Conservation (phyloP, 345 rosid species). For the Ceriops zippeliana region DNA sequence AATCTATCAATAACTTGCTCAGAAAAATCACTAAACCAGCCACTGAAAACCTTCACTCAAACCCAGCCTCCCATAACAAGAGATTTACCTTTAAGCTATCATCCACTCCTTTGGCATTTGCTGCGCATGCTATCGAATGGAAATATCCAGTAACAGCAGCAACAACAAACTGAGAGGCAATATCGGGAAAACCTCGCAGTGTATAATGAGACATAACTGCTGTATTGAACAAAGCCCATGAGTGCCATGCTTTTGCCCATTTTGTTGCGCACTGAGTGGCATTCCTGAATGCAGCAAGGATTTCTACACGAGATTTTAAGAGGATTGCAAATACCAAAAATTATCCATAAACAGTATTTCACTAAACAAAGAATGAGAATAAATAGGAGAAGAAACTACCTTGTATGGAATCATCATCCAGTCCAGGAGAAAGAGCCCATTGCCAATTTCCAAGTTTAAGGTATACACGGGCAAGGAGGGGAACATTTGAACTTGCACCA, state of each 20-base stretch:
- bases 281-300: constrained; percentile 62
- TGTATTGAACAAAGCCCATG: constrained; percentile 96
- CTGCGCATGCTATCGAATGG: constrained; percentile 93
- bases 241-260: constrained; percentile 98
- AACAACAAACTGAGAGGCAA: constrained; percentile 76
- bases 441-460: constrained; percentile 86
- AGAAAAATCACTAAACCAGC: too few species aligned
- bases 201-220: constrained; percentile 97
- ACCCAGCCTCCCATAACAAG: neutral
- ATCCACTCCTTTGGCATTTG: constrained; percentile 92
- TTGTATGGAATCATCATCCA: constrained; percentile 86
- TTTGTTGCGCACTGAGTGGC: constrained; percentile 75
- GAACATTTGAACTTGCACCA: constrained; percentile 48
- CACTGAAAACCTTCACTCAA: neutral
- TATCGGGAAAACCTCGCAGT: constrained; percentile 47
- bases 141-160: constrained; percentile 98
- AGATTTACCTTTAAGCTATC: constrained; percentile 88
- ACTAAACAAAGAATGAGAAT: neutral
- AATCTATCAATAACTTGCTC: too few species aligned
- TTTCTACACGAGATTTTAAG: constrained; percentile 42
- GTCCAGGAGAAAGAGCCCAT: constrained; percentile 80
- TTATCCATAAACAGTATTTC: neutral
- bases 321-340: neutral
- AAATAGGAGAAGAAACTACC: constrained; percentile 34
- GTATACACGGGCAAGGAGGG: constrained; percentile 83